Base-by-base conservation (phyloP, 345 rosid species). In the Clarkia xantiana region DNA sequence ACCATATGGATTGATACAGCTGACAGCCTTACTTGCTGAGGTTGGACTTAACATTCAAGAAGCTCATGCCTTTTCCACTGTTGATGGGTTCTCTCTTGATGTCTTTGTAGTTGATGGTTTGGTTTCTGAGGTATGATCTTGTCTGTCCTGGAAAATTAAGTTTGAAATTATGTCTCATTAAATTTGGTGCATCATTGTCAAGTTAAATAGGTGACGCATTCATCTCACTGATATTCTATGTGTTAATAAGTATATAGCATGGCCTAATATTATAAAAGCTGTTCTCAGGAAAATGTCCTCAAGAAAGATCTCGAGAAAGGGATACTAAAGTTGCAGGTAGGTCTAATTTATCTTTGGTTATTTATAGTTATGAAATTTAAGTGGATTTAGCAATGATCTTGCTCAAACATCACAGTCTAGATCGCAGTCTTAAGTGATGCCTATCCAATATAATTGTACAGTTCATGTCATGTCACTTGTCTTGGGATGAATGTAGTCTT, bases 51-150 rank as follows among this genome's bases (percentile, higher is more conserved):
- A 81, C 65, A 91, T 91, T 59, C 81, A 81, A 72, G 98, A 91
- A 65, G 96, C 98, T 60, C 96, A 84, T 67, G 98, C 89, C 15
- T 86, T 91, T 71, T 86, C 96, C 39, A 91, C 94, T 1, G 77
- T 38, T 10, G 98, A 91, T 71, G 98, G 98, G 58, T 91, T 66
- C 75, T 91, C 96, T 54, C 69, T 86, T 23, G 98, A 84, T 59
- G 90, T 86, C 52, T 86, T 91, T 61, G 94, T 91, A 55, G 96
- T 91, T 76, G 90, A 84, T 62, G 98, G 98, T 57, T 91, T 94
- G 96, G 75, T 72, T 2, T 71, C 73, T 64, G 94, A 86, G 94
- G 96, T 86, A 76, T 22, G 43, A 39, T 52, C 42, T 52, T 49
- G 18, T 14, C 23, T 47, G 14, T 57, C 34, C 11, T 16, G 41